Conservation (phyloP, 2,329 filamentous ascomycete species). For the Diplodia corticola region DNA sequence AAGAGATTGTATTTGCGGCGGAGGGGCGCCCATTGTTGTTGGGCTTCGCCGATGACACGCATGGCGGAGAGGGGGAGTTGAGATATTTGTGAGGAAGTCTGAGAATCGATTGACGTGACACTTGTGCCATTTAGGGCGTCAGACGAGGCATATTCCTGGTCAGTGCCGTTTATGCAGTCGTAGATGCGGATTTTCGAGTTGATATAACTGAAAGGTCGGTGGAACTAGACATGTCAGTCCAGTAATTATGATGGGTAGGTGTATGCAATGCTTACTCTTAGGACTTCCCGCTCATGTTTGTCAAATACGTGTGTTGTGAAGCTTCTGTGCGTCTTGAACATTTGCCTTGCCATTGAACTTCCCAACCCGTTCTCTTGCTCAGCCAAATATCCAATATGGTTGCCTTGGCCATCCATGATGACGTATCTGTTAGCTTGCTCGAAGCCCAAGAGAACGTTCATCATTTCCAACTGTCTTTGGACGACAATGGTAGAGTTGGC, state of each 20-base stretch:
- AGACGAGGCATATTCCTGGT: constrained; percentile 39
- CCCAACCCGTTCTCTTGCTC: constrained; percentile 63
- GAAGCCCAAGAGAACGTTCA: constrained; percentile 66
- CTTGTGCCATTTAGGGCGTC: constrained; percentile 48
- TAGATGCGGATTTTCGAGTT: constrained; percentile 54
- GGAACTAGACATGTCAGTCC: constrained; percentile 47
- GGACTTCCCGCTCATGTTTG: constrained; percentile 58
- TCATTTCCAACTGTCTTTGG: constrained; percentile 64
- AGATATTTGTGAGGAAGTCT: constrained; percentile 48
- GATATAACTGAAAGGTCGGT: constrained; percentile 65
- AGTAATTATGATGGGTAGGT: constrained; percentile 42
- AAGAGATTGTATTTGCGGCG: constrained; percentile 66
- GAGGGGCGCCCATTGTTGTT: constrained; percentile 64
- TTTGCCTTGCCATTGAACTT: constrained; percentile 58
- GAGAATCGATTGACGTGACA: constrained; percentile 44
- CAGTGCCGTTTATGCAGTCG: constrained; percentile 32
- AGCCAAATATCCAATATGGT: constrained; percentile 64
- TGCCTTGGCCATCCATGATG: constrained; percentile 64
- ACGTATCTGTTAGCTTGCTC: constrained; percentile 68
- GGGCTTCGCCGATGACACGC: constrained; percentile 63
- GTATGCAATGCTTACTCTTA: constrained; percentile 41
- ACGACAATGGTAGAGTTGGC: constrained; percentile 63
- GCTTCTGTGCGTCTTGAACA: constrained; percentile 62
- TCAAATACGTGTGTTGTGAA: constrained; percentile 69
- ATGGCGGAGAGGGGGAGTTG: constrained; percentile 56